phyloP scores from a whole-genome alignment of 2,329 filamentous ascomycete genomes.

The Cadophora luteo-olivacea region DNA sequence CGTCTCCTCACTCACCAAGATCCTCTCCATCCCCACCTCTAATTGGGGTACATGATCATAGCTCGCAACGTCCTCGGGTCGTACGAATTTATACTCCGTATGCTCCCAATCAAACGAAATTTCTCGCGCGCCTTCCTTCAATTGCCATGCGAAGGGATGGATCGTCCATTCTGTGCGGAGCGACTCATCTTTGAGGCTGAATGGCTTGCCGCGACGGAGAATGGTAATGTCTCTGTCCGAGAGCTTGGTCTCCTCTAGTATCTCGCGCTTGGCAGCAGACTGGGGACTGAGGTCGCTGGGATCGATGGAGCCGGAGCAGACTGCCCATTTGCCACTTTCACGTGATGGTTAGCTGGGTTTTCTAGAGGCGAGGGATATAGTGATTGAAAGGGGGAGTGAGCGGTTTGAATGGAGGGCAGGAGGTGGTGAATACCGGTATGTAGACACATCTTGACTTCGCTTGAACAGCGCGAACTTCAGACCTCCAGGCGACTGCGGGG shows the following conservation, averaged over 20 bases:
- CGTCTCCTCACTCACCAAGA: conserved; percentile 55
- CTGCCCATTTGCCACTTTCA: conserved; percentile 61
- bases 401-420: background rate
- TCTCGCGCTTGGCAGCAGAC: conserved; percentile 65
- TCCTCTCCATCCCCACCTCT: conserved; percentile 61
- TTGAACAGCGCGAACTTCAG: conserved; percentile 66
- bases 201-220: conserved; percentile 58
- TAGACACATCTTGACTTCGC: conserved; percentile 63
- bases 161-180: conserved; percentile 66
- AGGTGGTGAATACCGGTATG: conserved; percentile 57
- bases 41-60: conserved; percentile 64
- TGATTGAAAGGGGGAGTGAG: background rate
- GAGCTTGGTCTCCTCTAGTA: conserved; percentile 67
- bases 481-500: conserved; percentile 33
- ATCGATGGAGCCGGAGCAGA: conserved; percentile 68
- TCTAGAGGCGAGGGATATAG: too few relatives aligned
- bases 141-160: conserved; percentile 65
- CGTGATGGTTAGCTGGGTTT: conserved; percentile 24
- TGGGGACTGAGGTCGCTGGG: conserved; percentile 57
- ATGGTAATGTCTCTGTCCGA: conserved; percentile 42
- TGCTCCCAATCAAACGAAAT: conserved; percentile 70
- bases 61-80: conserved; percentile 52
- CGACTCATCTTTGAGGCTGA: conserved; percentile 59
- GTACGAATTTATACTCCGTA: conserved; percentile 60
- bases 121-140: conserved; percentile 50